These are phyloP conservation scores for Amyloporia xantha DNA, from an alignment of 768 basidiomycete genomes.

Conservation along the genomic window DNA sequence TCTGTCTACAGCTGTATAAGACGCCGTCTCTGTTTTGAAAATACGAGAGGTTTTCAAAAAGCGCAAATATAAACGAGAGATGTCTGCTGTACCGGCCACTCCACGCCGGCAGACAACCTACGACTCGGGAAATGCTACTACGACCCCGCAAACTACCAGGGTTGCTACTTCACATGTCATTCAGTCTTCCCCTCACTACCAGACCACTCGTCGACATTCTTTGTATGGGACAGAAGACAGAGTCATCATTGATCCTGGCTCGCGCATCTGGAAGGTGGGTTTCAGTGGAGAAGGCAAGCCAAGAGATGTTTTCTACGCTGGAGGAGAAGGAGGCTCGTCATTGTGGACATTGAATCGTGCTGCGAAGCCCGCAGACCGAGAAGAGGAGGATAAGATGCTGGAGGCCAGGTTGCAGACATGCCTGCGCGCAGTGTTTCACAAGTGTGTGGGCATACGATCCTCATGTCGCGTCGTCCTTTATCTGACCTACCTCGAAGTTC, in stretches of 20 bases:
- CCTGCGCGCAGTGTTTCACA: constrained; percentile 74
- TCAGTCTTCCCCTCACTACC: constrained; percentile 76
- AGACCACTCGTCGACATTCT: constrained; percentile 82
- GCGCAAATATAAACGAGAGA: too few species aligned
- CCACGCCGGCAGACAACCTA: background rate
- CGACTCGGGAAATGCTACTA: background rate
- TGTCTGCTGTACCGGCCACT: constrained; percentile 1
- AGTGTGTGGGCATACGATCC: constrained; percentile 44
- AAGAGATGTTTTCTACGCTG: constrained; percentile 74
- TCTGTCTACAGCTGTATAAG: too few species aligned
- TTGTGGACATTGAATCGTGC: constrained; percentile 61
- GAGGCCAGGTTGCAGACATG: constrained; percentile 62
- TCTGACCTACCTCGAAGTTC: constrained; percentile 48
- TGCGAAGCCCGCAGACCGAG: constrained; percentile 45
- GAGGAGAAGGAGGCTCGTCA: constrained; percentile 32
- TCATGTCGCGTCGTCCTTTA: background rate
- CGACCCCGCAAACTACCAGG: constrained; percentile 53
- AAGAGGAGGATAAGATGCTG: constrained; percentile 70
- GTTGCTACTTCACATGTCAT: constrained; percentile 40
- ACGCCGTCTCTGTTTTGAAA: too few species aligned
- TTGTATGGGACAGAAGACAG: constrained; percentile 96
- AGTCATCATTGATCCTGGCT: constrained; percentile 91
- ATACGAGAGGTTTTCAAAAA: too few species aligned
- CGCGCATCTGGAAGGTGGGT: constrained; percentile 92
- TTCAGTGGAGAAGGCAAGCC: constrained; percentile 95